Conservation (phyloP, 1,139 yeast genomes). For the Magnusiomyces ingens region DNA sequence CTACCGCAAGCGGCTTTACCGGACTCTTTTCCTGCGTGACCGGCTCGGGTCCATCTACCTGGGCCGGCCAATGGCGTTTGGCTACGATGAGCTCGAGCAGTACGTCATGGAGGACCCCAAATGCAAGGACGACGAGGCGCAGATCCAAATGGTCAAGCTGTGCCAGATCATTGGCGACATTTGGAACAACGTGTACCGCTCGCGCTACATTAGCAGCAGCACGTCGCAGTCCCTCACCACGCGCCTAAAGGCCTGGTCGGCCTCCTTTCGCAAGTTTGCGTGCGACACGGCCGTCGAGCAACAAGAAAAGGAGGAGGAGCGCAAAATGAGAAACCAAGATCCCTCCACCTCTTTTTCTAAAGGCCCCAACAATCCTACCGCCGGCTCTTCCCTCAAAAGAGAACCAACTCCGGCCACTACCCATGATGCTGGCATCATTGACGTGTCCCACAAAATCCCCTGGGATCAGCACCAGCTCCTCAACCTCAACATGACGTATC, state of each 20-base stretch:
- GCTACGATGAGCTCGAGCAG: slow-evolving; percentile 42
- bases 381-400: too few relatives aligned
- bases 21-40: slow-evolving; percentile 39
- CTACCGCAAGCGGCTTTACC: slow-evolving; percentile 38
- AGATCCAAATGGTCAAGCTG: slow-evolving; percentile 11
- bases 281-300: slow-evolving; percentile 1
- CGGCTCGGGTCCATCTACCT: slow-evolving; percentile 36
- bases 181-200: slow-evolving; percentile 11
- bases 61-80: slow-evolving; percentile 40
- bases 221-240: slow-evolving; percentile 7
- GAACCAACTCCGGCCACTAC: too few relatives aligned
- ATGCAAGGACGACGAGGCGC: slow-evolving; percentile 21
- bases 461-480: slow-evolving; percentile 26
- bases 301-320: not conserved
- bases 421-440: slow-evolving; percentile 10
- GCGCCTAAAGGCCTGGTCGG: slow-evolving; percentile 30
- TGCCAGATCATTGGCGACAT: slow-evolving; percentile 12
- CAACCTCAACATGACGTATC: slow-evolving; percentile 38
- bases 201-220: slow-evolving; percentile 10
- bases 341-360: not conserved
- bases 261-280: slow-evolving; percentile 7
- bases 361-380: not conserved
- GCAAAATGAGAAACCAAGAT: not conserved
- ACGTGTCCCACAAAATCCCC: slow-evolving; percentile 14
- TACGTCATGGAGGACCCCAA: slow-evolving; percentile 14